A percentile compares a stretch with the other conserved stretches of the same genome.
Evolutionary conservation across 2,329 filamentous ascomycete genomes (phyloP).

Genomic region (Malbranchea zuffiana): DNA sequence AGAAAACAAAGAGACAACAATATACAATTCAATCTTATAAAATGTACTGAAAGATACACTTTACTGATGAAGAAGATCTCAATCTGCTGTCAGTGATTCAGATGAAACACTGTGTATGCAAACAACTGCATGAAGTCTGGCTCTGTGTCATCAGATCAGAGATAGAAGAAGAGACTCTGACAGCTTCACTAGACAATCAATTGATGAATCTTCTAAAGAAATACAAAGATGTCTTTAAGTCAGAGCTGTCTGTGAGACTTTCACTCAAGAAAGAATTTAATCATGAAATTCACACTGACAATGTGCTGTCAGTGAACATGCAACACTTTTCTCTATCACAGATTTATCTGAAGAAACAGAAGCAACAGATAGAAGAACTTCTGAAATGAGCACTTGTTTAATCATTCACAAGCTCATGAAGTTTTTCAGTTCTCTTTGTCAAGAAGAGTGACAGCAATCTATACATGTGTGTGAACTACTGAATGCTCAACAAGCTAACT

Average conservation of each 20-base stretch:
- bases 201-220: too few species aligned
- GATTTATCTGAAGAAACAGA: conserved; percentile 1
- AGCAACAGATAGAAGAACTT: not conserved
- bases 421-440: conserved; percentile 3
- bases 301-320: not conserved
- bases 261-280: not conserved
- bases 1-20: too few species aligned
- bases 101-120: too few species aligned
- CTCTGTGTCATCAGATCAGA: too few species aligned
- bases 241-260: not conserved
- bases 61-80: too few species aligned
- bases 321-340: not conserved
- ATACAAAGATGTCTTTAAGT: not conserved
- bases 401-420: conserved; percentile 1
- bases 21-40: too few species aligned
- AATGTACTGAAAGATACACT: too few species aligned
- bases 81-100: too few species aligned
- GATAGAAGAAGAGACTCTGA: too few species aligned
- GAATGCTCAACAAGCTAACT: not conserved
- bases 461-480: conserved; percentile 3
- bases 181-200: too few species aligned
- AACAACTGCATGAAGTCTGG: too few species aligned
- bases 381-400: not conserved
- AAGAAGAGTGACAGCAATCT: not conserved
- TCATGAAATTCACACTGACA: not conserved